Evolutionary conservation across 495 filamentous ascomycete genomes (phyloP), one percentile per base, ranked within the genome.

Genomic region (Bacidia rubella): DNA sequence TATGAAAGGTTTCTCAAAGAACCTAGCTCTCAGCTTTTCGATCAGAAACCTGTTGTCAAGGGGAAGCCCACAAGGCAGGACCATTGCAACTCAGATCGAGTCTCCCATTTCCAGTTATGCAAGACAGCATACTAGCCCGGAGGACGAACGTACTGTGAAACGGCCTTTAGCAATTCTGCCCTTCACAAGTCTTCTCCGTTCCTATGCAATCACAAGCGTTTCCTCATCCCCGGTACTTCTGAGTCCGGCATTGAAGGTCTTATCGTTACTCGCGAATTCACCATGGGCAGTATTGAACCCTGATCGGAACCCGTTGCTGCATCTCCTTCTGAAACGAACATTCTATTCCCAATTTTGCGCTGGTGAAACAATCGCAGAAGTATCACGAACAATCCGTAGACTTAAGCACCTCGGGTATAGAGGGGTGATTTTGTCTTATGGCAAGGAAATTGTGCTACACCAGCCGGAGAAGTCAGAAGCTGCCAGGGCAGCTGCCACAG

Each of bases 191-290:
- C 73, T 97, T 44, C 65, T 95, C 41, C 84, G 90, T 23, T 89
- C 87, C 9, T 71, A 90, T 54, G 71, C 86, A 52, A 84, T 88
- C 12, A 83, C 85, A 12, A 79, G 79, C 20, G 73, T 95, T 51
- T 95, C 90, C 0, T 87, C 85, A 9, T 90, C 86, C 0, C 75
- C 80, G 0, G 54, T 77, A 24, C 75, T 95, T 4, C 74, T 95
- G 22, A 71, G 72, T 26, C 80, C 83, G 25, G 89, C 81, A 40
- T 77, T 90, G 25, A 72, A 73, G 42, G 66, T 83, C 17, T 82
- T 93, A 55, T 78, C 76, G 2, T 61, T 70, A n/a, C 72, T 93
- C 57, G 84, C 87, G 11, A 70, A 87, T 57, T 81, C 83, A 19
- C 78, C 75, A 41, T 78, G 66, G 17, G 69, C 78, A 1, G 23